phyloP scores from a whole-genome alignment of 257 asterid genomes.

The Solanum acaule region DNA sequence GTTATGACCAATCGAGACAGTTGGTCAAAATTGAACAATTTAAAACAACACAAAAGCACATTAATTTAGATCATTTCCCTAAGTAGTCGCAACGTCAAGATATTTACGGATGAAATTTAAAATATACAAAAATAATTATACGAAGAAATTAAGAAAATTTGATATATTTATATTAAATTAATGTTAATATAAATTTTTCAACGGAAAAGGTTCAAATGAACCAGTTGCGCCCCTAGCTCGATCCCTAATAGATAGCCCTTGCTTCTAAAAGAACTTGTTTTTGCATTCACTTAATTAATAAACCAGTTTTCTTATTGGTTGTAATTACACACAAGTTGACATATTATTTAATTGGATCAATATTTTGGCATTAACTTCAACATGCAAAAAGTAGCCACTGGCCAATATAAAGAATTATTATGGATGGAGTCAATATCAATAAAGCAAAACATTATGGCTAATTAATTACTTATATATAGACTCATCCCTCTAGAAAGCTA shows the following conservation, averaged over 20 bases:
- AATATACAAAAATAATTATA: not conserved
- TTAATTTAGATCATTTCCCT: no score
- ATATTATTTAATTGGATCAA: not conserved
- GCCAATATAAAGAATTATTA: not conserved
- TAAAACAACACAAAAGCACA: no score
- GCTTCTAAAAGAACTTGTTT: not conserved
- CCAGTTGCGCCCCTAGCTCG: not conserved
- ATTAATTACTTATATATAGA: not conserved
- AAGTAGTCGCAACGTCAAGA: not conserved
- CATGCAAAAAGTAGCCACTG: not conserved
- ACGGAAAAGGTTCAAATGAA: not conserved
- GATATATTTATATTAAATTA: no score
- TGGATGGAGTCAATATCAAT: not conserved
- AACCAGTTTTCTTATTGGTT: not conserved
- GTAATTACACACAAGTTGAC: not conserved
- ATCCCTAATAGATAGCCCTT: not conserved
- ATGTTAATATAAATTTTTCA: no score
- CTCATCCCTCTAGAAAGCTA: not conserved
- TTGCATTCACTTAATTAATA: no score
- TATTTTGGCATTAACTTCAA: not conserved
- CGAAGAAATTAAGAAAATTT: no score
- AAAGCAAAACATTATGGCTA: not conserved
- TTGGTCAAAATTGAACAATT: no score
- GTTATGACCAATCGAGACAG: no score
- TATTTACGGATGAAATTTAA: no score